phyloP scores from a whole-genome alignment of 2,329 filamentous ascomycete species.

The Pseudocercospora fuligena region DNA sequence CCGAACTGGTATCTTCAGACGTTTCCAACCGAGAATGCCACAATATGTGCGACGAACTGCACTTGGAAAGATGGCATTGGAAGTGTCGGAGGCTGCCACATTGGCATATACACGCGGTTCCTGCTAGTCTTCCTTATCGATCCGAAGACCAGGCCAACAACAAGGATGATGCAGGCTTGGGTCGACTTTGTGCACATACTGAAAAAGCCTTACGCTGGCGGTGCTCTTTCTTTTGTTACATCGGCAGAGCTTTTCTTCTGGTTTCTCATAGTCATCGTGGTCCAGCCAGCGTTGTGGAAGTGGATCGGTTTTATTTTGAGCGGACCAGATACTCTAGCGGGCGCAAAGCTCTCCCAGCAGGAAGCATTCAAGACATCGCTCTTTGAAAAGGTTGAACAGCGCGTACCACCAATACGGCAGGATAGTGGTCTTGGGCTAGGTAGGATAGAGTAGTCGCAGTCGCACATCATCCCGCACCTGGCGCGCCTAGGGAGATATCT shows the following conservation, averaged over 20 bases:
- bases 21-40: slow-evolving; percentile 75
- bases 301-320: slow-evolving; percentile 84
- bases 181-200: slow-evolving; percentile 79
- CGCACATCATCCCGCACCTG: too few species aligned
- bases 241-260: slow-evolving; percentile 84
- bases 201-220: slow-evolving; percentile 70
- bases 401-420: neutral
- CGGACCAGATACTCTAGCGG: slow-evolving; percentile 48
- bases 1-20: slow-evolving; percentile 90
- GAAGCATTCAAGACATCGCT: neutral
- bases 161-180: slow-evolving; percentile 81
- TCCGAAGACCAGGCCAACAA: slow-evolving; percentile 71
- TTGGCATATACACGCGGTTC: slow-evolving; percentile 85
- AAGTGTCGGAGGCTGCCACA: slow-evolving; percentile 83
- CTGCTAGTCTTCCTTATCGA: slow-evolving; percentile 84
- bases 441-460: neutral
- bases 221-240: slow-evolving; percentile 87
- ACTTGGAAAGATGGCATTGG: slow-evolving; percentile 82
- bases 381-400: neutral
- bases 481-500: too few species aligned
- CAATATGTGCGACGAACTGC: slow-evolving; percentile 79
- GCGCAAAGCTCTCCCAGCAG: neutral
- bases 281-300: slow-evolving; percentile 90
- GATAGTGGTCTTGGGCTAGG: neutral
- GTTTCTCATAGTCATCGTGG: slow-evolving; percentile 76